A percentile compares a stretch with the other conserved stretches of the same genome.
Conservation (phyloP, 2,329 filamentous ascomycete species). For the Fusarium paranaense region DNA sequence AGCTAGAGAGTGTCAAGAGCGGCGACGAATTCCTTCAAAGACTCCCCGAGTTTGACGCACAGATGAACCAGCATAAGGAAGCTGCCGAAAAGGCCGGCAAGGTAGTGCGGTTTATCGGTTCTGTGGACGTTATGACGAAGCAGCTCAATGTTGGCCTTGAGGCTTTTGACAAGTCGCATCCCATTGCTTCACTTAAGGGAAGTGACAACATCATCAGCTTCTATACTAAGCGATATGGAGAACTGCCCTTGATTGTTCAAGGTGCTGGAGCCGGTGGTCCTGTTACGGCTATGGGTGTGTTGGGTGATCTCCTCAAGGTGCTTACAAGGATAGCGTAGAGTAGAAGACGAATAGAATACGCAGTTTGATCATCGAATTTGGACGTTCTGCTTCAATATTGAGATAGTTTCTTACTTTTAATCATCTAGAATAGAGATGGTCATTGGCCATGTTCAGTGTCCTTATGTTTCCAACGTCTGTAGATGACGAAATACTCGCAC, state of each 20-base stretch:
- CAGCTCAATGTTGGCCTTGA: constrained; percentile 92
- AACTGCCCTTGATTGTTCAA: constrained; percentile 92
- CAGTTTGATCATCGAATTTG: not conserved
- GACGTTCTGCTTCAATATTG: not conserved
- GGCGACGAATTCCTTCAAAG: constrained; percentile 88
- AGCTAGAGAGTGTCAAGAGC: constrained; percentile 79
- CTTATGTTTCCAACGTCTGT: too few species aligned
- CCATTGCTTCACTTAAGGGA: constrained; percentile 93
- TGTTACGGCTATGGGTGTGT: constrained; percentile 97
- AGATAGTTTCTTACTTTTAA: too few species aligned
- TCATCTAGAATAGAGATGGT: too few species aligned
- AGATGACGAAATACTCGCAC: too few species aligned
- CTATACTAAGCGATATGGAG: constrained; percentile 94
- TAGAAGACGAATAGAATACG: not conserved
- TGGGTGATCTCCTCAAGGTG: constrained; percentile 92
- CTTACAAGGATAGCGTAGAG: constrained; percentile 72
- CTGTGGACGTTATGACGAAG: constrained; percentile 83
- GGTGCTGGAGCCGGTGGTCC: constrained; percentile 94
- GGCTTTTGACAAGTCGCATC: constrained; percentile 87
- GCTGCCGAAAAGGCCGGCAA: constrained; percentile 87
- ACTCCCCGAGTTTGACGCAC: constrained; percentile 82
- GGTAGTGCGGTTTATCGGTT: constrained; percentile 93
- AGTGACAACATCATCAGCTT: constrained; percentile 99
- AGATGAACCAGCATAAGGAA: constrained; percentile 88
- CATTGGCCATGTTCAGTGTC: too few species aligned